These are phyloP conservation scores for Paramecium octaurelia DNA, from an alignment of 73 alveolate species.

Conservation along the genomic window DNA sequence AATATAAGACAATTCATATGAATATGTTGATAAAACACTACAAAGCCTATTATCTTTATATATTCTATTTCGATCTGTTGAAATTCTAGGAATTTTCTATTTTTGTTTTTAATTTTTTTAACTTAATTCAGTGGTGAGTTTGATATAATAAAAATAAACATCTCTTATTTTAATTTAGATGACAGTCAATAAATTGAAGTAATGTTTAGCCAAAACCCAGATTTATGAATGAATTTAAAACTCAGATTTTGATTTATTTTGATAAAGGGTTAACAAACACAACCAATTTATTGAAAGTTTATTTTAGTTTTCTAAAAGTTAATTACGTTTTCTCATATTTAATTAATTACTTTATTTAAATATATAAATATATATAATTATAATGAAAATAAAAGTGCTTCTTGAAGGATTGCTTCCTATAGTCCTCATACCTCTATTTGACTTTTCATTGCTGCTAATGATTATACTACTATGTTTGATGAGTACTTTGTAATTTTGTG, in stretches of 20 bases:
- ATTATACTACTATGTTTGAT: neutral
- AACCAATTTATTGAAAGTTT: neutral
- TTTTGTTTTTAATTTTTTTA: too few relatives aligned
- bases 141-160: too few relatives aligned
- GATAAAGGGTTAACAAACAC: neutral
- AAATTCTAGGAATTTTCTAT: too few relatives aligned
- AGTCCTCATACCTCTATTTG: neutral
- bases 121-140: too few relatives aligned
- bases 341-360: neutral
- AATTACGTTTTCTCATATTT: neutral
- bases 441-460: neutral
- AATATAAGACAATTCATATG: neutral
- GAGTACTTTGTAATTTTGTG: neutral
- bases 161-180: too few relatives aligned
- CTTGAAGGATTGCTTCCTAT: neutral
- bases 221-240: too few relatives aligned
- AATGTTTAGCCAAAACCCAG: too few relatives aligned
- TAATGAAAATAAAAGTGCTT: neutral
- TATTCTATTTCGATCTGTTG: too few relatives aligned
- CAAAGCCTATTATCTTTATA: too few relatives aligned
- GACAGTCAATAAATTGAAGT: too few relatives aligned
- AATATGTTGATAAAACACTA: too few relatives aligned
- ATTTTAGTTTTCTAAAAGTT: neutral
- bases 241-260: too few relatives aligned
- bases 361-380: neutral